Percentiles rank a stretch among this genome's conserved stretches.
Conservation (phyloP, 176 grass and related monocot species). For the Oryza punctata region DNA sequence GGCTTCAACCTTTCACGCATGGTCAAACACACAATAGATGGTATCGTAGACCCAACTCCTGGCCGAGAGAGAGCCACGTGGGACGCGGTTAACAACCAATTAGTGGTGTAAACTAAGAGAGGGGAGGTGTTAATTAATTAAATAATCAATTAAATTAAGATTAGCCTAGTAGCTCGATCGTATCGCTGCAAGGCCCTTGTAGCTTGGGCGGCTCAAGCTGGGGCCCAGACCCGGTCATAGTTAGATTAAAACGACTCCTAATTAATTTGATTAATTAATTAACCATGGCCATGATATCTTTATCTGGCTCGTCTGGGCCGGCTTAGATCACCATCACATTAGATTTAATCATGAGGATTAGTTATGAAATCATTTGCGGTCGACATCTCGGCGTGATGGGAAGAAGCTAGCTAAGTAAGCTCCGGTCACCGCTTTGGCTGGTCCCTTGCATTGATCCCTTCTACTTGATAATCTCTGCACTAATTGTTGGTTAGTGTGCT, state of each 20-base stretch:
- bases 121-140: background rate
- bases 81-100: background rate
- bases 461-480: background rate
- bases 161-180: background rate
- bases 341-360: constrained; percentile 23
- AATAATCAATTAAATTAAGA: too few species aligned
- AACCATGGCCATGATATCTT: background rate
- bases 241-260: background rate
- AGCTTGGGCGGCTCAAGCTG: constrained; percentile 29
- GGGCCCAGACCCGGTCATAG: background rate
- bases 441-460: background rate
- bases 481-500: background rate
- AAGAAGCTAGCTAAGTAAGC: background rate
- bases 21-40: background rate
- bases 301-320: constrained; percentile 6
- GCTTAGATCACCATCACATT: constrained; percentile 19
- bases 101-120: background rate
- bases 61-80: constrained; percentile 18
- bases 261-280: background rate
- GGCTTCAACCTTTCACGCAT: background rate
- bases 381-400: background rate
- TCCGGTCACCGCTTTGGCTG: background rate
- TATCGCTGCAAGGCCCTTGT: background rate
- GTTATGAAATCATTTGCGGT: constrained; percentile 15
- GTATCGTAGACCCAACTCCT: background rate